Conservation (phyloP, 1,284 basidiomycete species). For the Sparassis latifolia region DNA sequence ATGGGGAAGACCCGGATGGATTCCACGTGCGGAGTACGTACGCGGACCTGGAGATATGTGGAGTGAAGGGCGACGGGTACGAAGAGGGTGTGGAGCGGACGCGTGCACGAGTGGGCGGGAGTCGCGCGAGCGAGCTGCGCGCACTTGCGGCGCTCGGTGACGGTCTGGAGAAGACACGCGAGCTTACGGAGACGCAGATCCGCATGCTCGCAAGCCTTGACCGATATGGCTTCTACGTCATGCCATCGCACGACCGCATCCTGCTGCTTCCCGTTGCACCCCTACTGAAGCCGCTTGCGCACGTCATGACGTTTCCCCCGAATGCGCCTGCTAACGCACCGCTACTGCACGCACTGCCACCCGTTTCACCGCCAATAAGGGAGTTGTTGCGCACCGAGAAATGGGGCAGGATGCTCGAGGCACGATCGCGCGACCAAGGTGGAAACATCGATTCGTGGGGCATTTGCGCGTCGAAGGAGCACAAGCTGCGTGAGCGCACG, state of each 20-base stretch:
- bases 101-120: slow-evolving; percentile 69
- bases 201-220: slow-evolving; percentile 69
- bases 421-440: slow-evolving; percentile 62
- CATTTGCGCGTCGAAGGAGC: slow-evolving; percentile 55
- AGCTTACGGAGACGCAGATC: slow-evolving; percentile 59
- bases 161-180: slow-evolving; percentile 50
- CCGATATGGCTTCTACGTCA: slow-evolving; percentile 82
- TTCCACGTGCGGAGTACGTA: slow-evolving; percentile 88
- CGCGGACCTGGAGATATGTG: slow-evolving; percentile 75
- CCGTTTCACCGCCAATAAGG: slow-evolving; percentile 43
- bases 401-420: slow-evolving; percentile 84
- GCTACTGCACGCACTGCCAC: slow-evolving; percentile 32
- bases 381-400: slow-evolving; percentile 75
- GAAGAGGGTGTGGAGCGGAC: slow-evolving; percentile 89
- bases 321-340: slow-evolving; percentile 28
- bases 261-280: slow-evolving; percentile 60
- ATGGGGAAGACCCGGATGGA: slow-evolving; percentile 78
- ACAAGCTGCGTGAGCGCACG: slow-evolving; percentile 64
- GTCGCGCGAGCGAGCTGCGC: slow-evolving; percentile 50
- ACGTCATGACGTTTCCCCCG: slow-evolving; percentile 35
- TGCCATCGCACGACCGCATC: slow-evolving; percentile 73
- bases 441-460: slow-evolving; percentile 75
- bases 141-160: slow-evolving; percentile 50
- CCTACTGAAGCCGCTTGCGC: slow-evolving; percentile 53
- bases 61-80: slow-evolving; percentile 89